Percentiles rank a stretch among this genome's conserved stretches.
Conservation (phyloP, 1,284 basidiomycete genomes). For the Trichosporon ovoides region DNA sequence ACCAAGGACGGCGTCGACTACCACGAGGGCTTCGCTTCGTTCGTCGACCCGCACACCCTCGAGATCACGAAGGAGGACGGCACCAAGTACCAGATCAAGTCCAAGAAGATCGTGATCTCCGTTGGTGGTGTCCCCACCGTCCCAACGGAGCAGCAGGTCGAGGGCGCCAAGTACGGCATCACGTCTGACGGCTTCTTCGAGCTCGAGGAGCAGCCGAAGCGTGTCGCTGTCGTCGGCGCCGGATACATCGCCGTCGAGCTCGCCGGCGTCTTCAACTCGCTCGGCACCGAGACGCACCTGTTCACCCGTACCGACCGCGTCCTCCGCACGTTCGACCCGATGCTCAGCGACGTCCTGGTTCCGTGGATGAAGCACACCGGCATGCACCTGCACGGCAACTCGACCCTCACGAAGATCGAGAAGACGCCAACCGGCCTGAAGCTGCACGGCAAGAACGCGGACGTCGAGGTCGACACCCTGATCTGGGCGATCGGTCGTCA, state of each 20-base stretch:
- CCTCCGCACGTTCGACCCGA: constrained; percentile 86
- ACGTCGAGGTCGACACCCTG: constrained; percentile 79
- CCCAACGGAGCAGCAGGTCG: constrained; percentile 74
- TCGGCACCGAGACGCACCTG: constrained; percentile 85
- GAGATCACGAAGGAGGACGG: constrained; percentile 62
- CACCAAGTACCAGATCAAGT: constrained; percentile 61
- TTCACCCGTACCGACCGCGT: constrained; percentile 86
- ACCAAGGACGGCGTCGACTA: constrained; percentile 84
- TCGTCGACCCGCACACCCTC: constrained; percentile 62
- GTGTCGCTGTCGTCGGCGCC: constrained; percentile 92
- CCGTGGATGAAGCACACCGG: constrained; percentile 82
- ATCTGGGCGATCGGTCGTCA: constrained; percentile 94
- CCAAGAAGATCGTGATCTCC: constrained; percentile 74
- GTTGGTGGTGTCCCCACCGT: constrained; percentile 79
- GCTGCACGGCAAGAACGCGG: constrained; percentile 61
- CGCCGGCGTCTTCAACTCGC: constrained; percentile 78
- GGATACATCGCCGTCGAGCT: constrained; percentile 97
- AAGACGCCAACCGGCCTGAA: constrained; percentile 60
- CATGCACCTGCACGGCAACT: constrained; percentile 74
- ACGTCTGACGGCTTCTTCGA: constrained; percentile 96
- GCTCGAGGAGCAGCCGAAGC: constrained; percentile 80
- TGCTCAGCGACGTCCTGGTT: constrained; percentile 78
- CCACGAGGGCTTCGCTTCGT: constrained; percentile 71
- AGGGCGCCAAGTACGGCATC: constrained; percentile 84
- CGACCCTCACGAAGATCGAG: constrained; percentile 71